A percentile compares a stretch with the other conserved stretches of the same genome.
Evolutionary conservation across 1,284 basidiomycete genomes (phyloP).

Genomic region (Rhizoctonia solani): DNA sequence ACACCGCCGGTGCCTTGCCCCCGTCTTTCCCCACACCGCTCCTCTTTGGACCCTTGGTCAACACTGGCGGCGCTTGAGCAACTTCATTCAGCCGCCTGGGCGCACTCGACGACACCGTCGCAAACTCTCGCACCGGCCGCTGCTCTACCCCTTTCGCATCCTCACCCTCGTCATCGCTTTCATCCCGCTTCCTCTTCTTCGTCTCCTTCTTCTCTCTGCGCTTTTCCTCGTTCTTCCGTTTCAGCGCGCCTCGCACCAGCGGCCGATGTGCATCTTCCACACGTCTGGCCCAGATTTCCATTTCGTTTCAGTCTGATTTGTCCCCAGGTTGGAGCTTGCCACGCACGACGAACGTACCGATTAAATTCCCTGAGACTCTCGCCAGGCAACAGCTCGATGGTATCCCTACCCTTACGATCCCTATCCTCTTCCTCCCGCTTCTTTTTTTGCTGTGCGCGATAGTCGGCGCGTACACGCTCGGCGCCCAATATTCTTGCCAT

Average conservation of each 20-base stretch:
- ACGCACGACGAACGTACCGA: constrained; percentile 14
- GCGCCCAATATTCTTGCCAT: constrained; percentile 16
- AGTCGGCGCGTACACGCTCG: constrained; percentile 2
- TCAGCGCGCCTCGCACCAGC: constrained; percentile 14
- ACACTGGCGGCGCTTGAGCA: constrained; percentile 1
- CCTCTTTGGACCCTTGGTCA: background rate
- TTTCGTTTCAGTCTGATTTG: background rate
- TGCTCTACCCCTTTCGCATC: background rate
- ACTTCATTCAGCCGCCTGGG: constrained; percentile 13
- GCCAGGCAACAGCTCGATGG: constrained; percentile 1
- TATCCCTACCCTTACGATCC: background rate
- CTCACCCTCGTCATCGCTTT: too few species aligned
- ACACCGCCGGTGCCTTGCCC: too few species aligned
- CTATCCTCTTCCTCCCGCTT: background rate
- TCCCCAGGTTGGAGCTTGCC: too few species aligned
- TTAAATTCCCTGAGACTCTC: constrained; percentile 13
- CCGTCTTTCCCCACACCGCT: too few species aligned
- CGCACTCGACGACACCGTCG: constrained; percentile 12
- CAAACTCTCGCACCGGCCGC: constrained; percentile 13
- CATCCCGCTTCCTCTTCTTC: constrained; percentile 15
- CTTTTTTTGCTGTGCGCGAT: background rate
- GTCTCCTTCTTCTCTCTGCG: background rate
- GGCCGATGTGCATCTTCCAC: constrained; percentile 27
- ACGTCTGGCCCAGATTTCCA: constrained; percentile 11
- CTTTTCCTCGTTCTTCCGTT: constrained; percentile 3